phyloP scores from a whole-genome alignment of 495 filamentous ascomycete species.

The Penicillium odoratum region DNA sequence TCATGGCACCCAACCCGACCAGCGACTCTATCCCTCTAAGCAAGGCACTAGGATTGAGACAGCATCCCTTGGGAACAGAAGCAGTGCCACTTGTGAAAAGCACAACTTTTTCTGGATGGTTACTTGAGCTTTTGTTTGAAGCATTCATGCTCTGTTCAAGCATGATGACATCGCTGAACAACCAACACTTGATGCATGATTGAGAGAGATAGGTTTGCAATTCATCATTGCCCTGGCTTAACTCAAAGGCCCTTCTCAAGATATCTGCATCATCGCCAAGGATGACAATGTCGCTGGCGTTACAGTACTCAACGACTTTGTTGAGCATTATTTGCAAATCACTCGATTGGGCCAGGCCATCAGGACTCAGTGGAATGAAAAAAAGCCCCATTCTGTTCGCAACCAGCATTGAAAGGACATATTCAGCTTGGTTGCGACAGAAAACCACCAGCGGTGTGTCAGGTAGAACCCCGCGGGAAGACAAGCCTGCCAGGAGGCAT shows the following conservation, averaged over 20 bases:
- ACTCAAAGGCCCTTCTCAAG: slow-evolving; percentile 10
- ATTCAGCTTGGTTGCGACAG: slow-evolving; percentile 19
- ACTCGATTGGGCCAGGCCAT: slow-evolving; percentile 5
- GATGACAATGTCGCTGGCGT: slow-evolving; percentile 4
- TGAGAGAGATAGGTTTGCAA: too few species aligned
- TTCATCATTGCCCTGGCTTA: slow-evolving; percentile 6
- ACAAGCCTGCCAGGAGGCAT: slow-evolving; percentile 10
- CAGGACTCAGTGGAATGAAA: slow-evolving; percentile 23
- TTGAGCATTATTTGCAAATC: slow-evolving; percentile 22
- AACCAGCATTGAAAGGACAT: slow-evolving; percentile 22
- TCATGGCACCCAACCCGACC: too few species aligned
- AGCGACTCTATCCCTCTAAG: too few species aligned
- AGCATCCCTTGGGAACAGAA: slow-evolving; percentile 38
- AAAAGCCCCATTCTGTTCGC: slow-evolving; percentile 19
- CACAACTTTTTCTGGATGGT: slow-evolving; percentile 3
- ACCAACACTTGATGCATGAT: slow-evolving; percentile 20
- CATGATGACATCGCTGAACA: slow-evolving; percentile 13
- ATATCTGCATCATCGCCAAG: slow-evolving; percentile 12
- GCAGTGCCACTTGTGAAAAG: slow-evolving; percentile 48
- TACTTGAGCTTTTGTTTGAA: background rate
- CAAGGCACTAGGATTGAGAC: too few species aligned
- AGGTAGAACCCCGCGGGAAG: slow-evolving; percentile 4
- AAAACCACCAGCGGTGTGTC: slow-evolving; percentile 17
- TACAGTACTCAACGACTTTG: slow-evolving; percentile 8
- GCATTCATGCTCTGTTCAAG: too few species aligned